Base-by-base conservation (phyloP, 2,329 filamentous ascomycete genomes). In the Penicillium hordei region DNA sequence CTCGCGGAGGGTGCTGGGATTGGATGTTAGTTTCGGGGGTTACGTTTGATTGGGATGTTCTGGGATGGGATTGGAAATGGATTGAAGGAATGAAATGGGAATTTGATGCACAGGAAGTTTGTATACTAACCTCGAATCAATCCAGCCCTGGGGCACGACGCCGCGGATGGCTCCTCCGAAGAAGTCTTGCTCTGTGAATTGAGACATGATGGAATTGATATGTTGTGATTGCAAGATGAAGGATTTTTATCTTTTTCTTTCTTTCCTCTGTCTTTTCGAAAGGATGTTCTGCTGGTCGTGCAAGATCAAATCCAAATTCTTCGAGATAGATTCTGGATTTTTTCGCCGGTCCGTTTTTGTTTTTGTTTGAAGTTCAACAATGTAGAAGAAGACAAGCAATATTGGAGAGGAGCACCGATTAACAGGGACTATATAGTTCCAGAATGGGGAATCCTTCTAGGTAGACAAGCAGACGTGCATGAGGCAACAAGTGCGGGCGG, bases 121-220 rank as follows among this genome's bases (percentile, higher is more conserved):
- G 23, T 52, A 52, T 53, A 65, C 66, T 61, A 31, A 75, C 73
- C 73, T 76, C 44, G 66, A 68, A 58, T 76, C 73, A 9, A 76
- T 65, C 73, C 73, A 76, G 39, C 66, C 65, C 45, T 68, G 59
- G 13, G 73, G 73, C 19, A 70, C 68, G 19, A 68, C 59, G 48
- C 70, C 73, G 38, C 66, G 65, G 23, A 76, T 73, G 49, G 73
- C 70, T 34, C 68, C 69, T 52, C 73, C 73, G 57, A 74, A 76
- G 62, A 75, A 69, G 15, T 62, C 66, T 60, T 69, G 66, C 46
- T 69, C 56, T 39, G 60, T 58, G 59, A 65, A 64, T 56, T 64
- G 61, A 25, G 64, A 44, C 69, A 71, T 72, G n/a, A 15, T 59
- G 27, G 25, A 34, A n/a, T 36, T 40, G 15, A 34, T 38, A 12